Base-by-base conservation (phyloP, 2,329 filamentous ascomycete species). In the Alternaria sp. region DNA sequence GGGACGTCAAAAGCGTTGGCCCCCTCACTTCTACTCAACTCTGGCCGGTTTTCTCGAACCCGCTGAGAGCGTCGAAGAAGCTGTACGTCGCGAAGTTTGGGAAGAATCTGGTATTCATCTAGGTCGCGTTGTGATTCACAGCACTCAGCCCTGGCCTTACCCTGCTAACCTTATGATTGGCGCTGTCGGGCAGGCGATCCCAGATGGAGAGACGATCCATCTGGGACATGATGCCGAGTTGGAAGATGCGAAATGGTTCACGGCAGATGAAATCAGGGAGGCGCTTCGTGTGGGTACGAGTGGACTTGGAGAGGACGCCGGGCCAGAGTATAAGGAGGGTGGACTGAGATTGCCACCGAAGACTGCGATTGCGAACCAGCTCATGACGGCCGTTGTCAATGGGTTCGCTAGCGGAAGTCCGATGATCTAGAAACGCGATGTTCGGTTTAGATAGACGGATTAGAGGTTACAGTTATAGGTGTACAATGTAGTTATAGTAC, bases 361-460 rank as follows among this genome's bases (percentile, higher is more conserved):
- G 58, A 96, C 93, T 34, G 94, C 95, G 1, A 98, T 99, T 83
- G 95, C 95, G 14, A 91, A 98, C 77, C 90, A 93, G 75, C 79
- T 98, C 72, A 88, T 99, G 68, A 84, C 82, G 51, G 92, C 93
- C 1, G 92, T 97, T 13, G 85, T 89, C 0, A 86, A 88, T 52
- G 92, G 92, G 0, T 95, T 91, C 74, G 80, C 91, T 59, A 83
- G 82, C 10, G 82, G 80, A 2, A 78, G 75, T 34, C 67, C 76
- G 4, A 82, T 81, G 77, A 80, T 82, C 49, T 82, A 50, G 37
- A 34, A 2, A 10, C 8, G n/a, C 26, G 37, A 7, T 40, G 34
- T 37, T 3, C 2, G 34, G 14, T 28, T 26, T 33, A 21, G 36
- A 33, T 48, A n/a, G 24, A 34, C 46, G 33, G 46, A 21, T 9